Percentiles rank a stretch among this genome's conserved stretches.
phyloP scores from a whole-genome alignment of 2,329 filamentous ascomycete species.

The Zasmidium citrigriseum region DNA sequence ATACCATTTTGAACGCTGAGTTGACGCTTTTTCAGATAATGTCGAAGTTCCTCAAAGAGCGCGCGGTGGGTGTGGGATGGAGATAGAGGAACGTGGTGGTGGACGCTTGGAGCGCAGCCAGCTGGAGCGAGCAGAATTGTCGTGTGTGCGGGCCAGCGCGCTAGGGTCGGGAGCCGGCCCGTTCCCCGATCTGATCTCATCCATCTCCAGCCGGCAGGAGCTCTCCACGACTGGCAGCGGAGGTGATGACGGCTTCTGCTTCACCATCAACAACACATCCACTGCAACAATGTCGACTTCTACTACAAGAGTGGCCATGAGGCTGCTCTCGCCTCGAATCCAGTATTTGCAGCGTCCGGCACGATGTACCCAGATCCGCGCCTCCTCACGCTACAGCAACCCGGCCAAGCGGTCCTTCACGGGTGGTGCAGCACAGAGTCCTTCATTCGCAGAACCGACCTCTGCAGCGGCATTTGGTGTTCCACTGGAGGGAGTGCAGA shows the following conservation, averaged over 20 bases:
- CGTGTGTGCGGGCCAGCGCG: not conserved
- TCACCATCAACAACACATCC: not conserved
- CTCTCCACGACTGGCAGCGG: not conserved
- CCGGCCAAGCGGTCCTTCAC: conserved; percentile 30
- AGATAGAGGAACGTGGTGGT: not conserved
- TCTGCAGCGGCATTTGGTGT: conserved; percentile 8
- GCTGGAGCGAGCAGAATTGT: not conserved
- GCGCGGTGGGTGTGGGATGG: conserved; percentile 5
- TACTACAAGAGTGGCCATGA: conserved; percentile 31
- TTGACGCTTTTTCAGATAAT: conserved; percentile 26
- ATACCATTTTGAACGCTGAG: conserved; percentile 30
- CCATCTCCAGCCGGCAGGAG: too few relatives aligned
- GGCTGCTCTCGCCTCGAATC: conserved; percentile 31
- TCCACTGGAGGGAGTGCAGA: conserved; percentile 2
- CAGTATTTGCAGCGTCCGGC: conserved; percentile 24
- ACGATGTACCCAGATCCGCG: conserved; percentile 26
- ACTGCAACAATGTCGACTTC: conserved; percentile 23
- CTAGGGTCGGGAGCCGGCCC: too few relatives aligned
- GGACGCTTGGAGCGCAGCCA: not conserved
- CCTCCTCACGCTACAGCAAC: conserved; percentile 38
- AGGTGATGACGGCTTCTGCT: not conserved
- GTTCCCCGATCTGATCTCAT: too few relatives aligned
- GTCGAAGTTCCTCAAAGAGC: conserved; percentile 32
- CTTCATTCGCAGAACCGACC: conserved; percentile 23
- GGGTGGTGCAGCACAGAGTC: conserved; percentile 22